phyloP scores from a whole-genome alignment of 164 flowering plant genomes.

The Annona squamosa region DNA sequence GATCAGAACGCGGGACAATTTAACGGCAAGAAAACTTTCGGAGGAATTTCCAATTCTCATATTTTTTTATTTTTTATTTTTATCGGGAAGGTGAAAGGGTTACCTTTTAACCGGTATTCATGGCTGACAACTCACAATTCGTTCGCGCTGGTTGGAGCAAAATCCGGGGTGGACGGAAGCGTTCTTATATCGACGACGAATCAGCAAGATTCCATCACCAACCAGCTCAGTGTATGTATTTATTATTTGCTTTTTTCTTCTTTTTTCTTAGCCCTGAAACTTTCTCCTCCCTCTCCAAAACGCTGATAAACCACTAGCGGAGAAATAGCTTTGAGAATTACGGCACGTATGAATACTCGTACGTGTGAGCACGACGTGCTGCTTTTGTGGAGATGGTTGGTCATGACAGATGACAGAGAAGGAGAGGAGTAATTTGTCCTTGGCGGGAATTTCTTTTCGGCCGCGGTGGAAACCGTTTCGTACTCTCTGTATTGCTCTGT shows the following conservation, averaged over 20 bases:
- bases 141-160: conserved; percentile 49
- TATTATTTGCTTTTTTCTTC: neutral
- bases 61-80: conserved; percentile 1
- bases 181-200: conserved; percentile 49
- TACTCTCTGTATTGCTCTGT: too few relatives aligned
- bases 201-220: conserved; percentile 76
- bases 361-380: neutral
- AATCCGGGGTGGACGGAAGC: conserved; percentile 44
- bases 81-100: conserved; percentile 41
- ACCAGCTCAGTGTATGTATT: conserved; percentile 62
- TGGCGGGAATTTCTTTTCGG: too few relatives aligned
- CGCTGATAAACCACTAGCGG: neutral
- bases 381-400: neutral
- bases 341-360: neutral
- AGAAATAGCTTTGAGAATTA: neutral
- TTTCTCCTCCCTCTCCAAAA: neutral
- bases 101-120: conserved; percentile 75
- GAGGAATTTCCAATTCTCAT: neutral
- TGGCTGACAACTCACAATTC: conserved; percentile 96
- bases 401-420: neutral
- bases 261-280: neutral
- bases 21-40: neutral
- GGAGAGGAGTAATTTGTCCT: too few relatives aligned
- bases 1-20: conserved; percentile 53
- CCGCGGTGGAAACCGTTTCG: too few relatives aligned